Evolutionary conservation across 192 early-diverging fungal species (phyloP), one percentile per base, ranked within the genome.

Genomic region (Coemansia sp.): DNA sequence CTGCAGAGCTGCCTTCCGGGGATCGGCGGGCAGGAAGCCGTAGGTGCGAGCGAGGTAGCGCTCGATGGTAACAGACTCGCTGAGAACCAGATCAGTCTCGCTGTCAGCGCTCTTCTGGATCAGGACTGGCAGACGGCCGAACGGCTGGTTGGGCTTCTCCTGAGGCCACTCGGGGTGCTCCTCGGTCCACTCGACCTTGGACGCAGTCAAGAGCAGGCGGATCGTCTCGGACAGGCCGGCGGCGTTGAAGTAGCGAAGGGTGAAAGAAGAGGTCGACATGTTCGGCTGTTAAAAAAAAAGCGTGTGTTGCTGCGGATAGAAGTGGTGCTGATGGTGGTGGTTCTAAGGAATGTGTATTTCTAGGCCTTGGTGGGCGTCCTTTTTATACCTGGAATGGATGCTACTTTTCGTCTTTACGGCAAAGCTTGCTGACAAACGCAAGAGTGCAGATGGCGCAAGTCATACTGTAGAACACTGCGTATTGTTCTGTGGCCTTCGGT

Each of bases 41-140:
- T 76, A 80, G 62, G 74, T 84, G 73, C 66, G 59, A 2, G 79
- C 68, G 6, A 88, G 74, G 46, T 87, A 87, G 46, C 87, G 86
- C 58, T 82, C 84, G 37, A 88, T 88, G 7, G 77, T 69, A 16
- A 60, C 64, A 0, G 77, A 69, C 47, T 88, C 83, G 50, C 76
- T 67, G 8, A 87, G 42, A 3, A 68, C 28, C 44, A 82, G 61
- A 21, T 67, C 61, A 11, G 66, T 64, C 4, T 49, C 44, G 44
- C 74, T 66, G 16, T 79, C 70, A 1, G 65, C 46, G 19, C 62
- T 63, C 44, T 65, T 79, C 40, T 86, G 81, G 13, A 76, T 58
- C 13, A 88, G 75, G 10, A 84, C 74, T 6, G 86, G 87, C 40
- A 88, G 46, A 35, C 77, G 74, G 1, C 84, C 85, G 14, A 81